Evolutionary conservation across 1,284 basidiomycete species (phyloP).

Genomic region (Puccinia novopanici): DNA sequence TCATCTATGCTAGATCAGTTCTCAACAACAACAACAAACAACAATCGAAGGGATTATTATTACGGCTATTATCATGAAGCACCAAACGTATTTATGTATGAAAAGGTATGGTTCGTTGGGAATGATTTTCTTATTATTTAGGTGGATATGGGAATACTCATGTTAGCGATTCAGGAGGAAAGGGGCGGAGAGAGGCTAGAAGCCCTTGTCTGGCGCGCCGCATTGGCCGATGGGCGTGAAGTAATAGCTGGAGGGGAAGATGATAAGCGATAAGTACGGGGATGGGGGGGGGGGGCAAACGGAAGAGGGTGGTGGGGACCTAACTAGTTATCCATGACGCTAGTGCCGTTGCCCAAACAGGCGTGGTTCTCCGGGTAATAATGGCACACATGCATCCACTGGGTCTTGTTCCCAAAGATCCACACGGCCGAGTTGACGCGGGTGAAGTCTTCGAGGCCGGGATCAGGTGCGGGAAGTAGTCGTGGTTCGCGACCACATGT

Average conservation of each 20-base stretch:
- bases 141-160: too few relatives aligned
- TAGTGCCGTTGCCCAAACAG: slow-evolving; percentile 42
- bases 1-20: too few relatives aligned
- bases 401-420: slow-evolving; percentile 39
- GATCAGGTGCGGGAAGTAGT: slow-evolving; percentile 40
- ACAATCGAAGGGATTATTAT: too few relatives aligned
- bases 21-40: too few relatives aligned
- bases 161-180: too few relatives aligned
- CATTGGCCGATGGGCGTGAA: slow-evolving; percentile 43
- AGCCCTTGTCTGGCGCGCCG: slow-evolving; percentile 33
- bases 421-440: slow-evolving; percentile 26
- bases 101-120: too few relatives aligned
- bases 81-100: too few relatives aligned
- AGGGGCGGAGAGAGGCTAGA: background rate
- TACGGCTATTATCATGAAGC: too few relatives aligned
- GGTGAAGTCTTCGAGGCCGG: slow-evolving; percentile 3
- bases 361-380: slow-evolving; percentile 38
- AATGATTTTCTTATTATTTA: too few relatives aligned
- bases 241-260: slow-evolving; percentile 25
- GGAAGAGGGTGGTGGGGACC: background rate
- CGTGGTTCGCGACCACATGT: slow-evolving; percentile 45
- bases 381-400: slow-evolving; percentile 26
- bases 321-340: slow-evolving; percentile 25
- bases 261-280: background rate
- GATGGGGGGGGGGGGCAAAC: background rate